Evolutionary conservation across 1,284 basidiomycete species (phyloP), one percentile per base, ranked within the genome.

Genomic region (Melanopsichium pennsylvanicum): DNA sequence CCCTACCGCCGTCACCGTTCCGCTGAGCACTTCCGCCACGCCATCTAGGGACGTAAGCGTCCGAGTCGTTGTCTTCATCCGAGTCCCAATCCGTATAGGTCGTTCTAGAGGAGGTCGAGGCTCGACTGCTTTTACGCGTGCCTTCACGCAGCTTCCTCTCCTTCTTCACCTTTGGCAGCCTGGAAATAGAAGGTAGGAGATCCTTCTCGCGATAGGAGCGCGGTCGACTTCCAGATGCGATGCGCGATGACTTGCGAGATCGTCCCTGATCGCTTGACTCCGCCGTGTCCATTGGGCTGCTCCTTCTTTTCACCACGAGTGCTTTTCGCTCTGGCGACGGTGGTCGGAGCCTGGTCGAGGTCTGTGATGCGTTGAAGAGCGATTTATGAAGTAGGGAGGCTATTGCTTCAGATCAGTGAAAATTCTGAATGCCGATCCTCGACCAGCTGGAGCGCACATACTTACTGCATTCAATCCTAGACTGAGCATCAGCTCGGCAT

Each of bases 401-500:
- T n/a, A n/a, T n/a, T n/a, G n/a, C n/a, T n/a, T n/a, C n/a, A n/a
- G n/a, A n/a, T n/a, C n/a, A n/a, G n/a, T n/a, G n/a, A n/a, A n/a
- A n/a, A n/a, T n/a, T n/a, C n/a, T n/a, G n/a, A n/a, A n/a, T n/a
- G n/a, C n/a, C n/a, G n/a, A n/a, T n/a, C n/a, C n/a, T n/a, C n/a
- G n/a, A n/a, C n/a, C n/a, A n/a, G n/a, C n/a, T n/a, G n/a, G n/a
- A n/a, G n/a, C n/a, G 42, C 29, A 15, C 26, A 27, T 22, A 56
- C 66, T 55, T n/a, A 62, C 59, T 18, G 48, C 34, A 18, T 54
- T 36, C 25, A 74, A 51, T 18, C 70, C 68, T 0, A 79, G 56
- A 46, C 49, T 68, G 26, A 58, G 73, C 49, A 76, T 45, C 34
- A 76, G 42, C 40, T 55, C 56, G 39, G 68, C 49, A 56, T 74